Conservation (phyloP, 192 early-diverging fungal species). For the Spizellomyces punctatus region DNA sequence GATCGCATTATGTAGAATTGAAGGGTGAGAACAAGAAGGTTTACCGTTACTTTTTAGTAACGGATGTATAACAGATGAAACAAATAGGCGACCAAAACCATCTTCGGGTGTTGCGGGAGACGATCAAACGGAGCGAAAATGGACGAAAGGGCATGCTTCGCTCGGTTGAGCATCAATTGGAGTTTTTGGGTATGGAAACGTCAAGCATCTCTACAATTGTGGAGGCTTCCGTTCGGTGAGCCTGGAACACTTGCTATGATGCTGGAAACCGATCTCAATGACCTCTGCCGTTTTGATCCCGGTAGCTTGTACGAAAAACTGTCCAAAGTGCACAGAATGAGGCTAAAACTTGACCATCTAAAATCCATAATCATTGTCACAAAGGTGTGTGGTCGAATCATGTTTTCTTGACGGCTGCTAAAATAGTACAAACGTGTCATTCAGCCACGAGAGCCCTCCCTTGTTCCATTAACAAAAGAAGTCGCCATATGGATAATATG, state of each 20-base stretch:
- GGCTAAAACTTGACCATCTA: constrained; percentile 5
- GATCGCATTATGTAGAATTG: constrained; percentile 13
- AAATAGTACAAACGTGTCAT: background rate
- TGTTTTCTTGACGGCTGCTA: no score
- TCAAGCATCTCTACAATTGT: constrained; percentile 4
- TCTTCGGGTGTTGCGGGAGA: background rate
- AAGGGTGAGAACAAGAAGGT: constrained; percentile 3
- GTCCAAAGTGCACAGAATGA: constrained; percentile 17
- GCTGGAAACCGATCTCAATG: background rate
- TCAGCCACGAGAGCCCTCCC: background rate
- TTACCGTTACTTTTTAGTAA: background rate
- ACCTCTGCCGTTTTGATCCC: background rate
- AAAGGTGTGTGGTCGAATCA: constrained; percentile 12
- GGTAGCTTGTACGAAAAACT: constrained; percentile 20
- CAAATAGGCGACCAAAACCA: constrained; percentile 9
- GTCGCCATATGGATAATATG: background rate
- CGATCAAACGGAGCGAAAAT: constrained; percentile 2
- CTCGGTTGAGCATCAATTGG: background rate
- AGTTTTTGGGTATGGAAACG: background rate
- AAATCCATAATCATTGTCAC: constrained; percentile 17
- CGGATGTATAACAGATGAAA: background rate
- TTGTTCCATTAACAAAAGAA: background rate
- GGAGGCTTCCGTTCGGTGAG: constrained; percentile 20
- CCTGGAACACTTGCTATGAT: no score
- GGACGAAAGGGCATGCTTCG: constrained; percentile 13